A percentile compares a stretch with the other conserved stretches of the same genome.
Conservation (phyloP, 2,329 filamentous ascomycete species). For the Bimuria novae-zelandiae region DNA sequence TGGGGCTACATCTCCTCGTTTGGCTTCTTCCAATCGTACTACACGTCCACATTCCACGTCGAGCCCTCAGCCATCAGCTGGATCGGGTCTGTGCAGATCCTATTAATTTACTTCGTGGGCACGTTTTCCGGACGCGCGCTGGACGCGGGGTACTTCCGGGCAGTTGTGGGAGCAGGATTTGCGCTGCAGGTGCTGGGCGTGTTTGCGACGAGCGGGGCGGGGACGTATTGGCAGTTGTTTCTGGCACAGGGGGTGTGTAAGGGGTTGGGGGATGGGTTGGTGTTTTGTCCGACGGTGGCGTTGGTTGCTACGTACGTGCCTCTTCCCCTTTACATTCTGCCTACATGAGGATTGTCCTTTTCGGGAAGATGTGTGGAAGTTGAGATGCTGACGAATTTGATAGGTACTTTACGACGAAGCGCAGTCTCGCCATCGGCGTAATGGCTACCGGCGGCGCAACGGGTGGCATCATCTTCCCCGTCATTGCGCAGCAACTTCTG, state of each 20-base stretch:
- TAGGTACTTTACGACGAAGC: conserved; percentile 59
- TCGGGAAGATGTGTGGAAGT: background rate
- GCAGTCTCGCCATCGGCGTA: conserved; percentile 59
- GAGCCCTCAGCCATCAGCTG: conserved; percentile 18
- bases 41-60: conserved; percentile 16
- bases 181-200: conserved; percentile 28
- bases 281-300: conserved; percentile 26
- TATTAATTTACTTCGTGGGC: conserved; percentile 17
- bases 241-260: conserved; percentile 25
- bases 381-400: background rate
- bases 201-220: background rate
- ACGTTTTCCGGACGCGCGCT: conserved; percentile 12
- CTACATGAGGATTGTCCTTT: no score
- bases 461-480: conserved; percentile 52
- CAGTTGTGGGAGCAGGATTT: conserved; percentile 3
- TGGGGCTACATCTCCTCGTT: conserved; percentile 37
- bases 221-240: conserved; percentile 48
- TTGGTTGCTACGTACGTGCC: conserved; percentile 39
- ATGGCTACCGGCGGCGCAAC: conserved; percentile 57
- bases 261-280: conserved; percentile 23
- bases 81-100: conserved; percentile 18
- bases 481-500: conserved; percentile 53
- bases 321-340: background rate
- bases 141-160: conserved; percentile 14
- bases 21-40: conserved; percentile 36